Evolutionary conservation across 768 basidiomycete species (phyloP).

Genomic region (Vararia minispora): DNA sequence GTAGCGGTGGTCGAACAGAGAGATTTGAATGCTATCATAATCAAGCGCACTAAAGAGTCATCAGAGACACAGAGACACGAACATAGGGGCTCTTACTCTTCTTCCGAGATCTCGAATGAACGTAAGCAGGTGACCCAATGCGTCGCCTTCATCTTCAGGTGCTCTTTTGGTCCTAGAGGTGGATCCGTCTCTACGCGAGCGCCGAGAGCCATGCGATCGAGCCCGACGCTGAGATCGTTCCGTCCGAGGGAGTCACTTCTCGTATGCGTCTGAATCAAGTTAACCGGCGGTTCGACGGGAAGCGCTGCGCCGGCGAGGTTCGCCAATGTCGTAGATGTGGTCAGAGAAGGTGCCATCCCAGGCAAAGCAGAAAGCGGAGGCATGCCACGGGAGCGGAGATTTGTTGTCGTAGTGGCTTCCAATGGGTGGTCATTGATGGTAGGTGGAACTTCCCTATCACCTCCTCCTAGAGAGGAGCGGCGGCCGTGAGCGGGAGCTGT

Average conservation of each 20-base stretch:
- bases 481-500: slow-evolving; percentile 25
- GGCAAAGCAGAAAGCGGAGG: slow-evolving; percentile 35
- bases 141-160: slow-evolving; percentile 56
- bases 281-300: slow-evolving; percentile 1
- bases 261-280: slow-evolving; percentile 7
- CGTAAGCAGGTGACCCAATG: slow-evolving; percentile 63
- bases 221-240: slow-evolving; percentile 45
- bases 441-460: slow-evolving; percentile 5
- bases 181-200: slow-evolving; percentile 33
- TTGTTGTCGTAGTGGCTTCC: too few relatives aligned
- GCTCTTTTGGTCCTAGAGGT: slow-evolving; percentile 32
- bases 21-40: slow-evolving; percentile 41
- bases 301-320: slow-evolving; percentile 20
- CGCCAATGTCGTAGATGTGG: slow-evolving; percentile 41
- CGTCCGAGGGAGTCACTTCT: slow-evolving; percentile 36
- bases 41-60: slow-evolving; percentile 9
- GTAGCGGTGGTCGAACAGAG: slow-evolving; percentile 55
- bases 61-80: background rate
- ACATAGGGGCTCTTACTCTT: slow-evolving; percentile 34
- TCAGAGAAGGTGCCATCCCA: slow-evolving; percentile 42
- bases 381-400: slow-evolving; percentile 18
- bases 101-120: slow-evolving; percentile 32
- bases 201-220: slow-evolving; percentile 63
- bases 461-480: slow-evolving; percentile 16
- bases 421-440: slow-evolving; percentile 21